Evolutionary conservation across 306 rosid species (phyloP).

Genomic region (Acacia melanoxylon): DNA sequence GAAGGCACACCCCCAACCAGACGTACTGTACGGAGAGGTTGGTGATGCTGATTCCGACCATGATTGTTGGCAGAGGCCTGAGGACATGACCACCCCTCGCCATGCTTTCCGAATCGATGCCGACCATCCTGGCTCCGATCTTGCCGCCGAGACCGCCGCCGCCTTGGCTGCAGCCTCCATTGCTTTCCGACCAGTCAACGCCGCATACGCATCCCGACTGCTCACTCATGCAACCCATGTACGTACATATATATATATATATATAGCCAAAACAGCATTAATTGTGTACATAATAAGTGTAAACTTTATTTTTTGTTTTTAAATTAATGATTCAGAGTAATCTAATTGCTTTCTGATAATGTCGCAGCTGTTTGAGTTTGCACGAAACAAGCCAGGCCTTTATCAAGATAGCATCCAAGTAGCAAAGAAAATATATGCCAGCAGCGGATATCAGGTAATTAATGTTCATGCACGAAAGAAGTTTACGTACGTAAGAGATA

Average conservation of each 20-base stretch:
- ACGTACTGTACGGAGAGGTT: conserved; percentile 48
- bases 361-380: conserved; percentile 55
- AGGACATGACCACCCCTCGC: conserved; percentile 64
- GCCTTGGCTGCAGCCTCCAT: conserved; percentile 68
- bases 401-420: conserved; percentile 44
- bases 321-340: no score
- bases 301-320: no score
- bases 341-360: background rate
- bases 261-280: no score
- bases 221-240: conserved; percentile 56
- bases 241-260: background rate
- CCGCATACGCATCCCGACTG: conserved; percentile 29
- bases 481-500: background rate
- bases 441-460: conserved; percentile 69
- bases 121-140: conserved; percentile 57
- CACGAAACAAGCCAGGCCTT: conserved; percentile 29
- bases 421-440: conserved; percentile 41
- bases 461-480: background rate
- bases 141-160: conserved; percentile 68
- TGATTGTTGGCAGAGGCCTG: conserved; percentile 66
- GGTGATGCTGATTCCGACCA: conserved; percentile 64
- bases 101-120: conserved; percentile 34
- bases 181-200: conserved; percentile 28
- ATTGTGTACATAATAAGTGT: no score
- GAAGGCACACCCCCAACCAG: conserved; percentile 50